Evolutionary conservation across 1,284 basidiomycete genomes (phyloP).

Genomic region (Cystobasidium pallidum): DNA sequence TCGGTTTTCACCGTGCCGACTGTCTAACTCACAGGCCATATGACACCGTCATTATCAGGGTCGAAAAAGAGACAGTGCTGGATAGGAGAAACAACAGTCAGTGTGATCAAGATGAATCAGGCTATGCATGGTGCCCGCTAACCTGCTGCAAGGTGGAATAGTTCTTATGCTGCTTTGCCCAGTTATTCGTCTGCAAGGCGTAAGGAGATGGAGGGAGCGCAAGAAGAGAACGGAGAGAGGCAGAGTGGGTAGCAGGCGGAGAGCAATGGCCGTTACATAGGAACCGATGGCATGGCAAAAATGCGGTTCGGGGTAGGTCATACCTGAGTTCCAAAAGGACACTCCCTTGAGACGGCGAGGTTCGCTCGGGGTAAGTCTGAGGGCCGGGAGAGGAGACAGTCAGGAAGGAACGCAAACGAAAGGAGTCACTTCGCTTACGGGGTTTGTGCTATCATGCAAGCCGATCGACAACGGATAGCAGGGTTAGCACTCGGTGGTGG

Average conservation of each 20-base stretch:
- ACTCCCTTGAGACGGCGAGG: conserved; percentile 41
- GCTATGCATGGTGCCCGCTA: not conserved
- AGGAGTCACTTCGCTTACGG: not conserved
- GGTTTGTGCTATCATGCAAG: conserved; percentile 43
- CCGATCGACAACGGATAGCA: too few species aligned
- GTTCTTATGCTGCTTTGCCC: conserved; percentile 48
- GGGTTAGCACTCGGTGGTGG: too few species aligned
- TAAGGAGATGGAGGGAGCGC: not conserved
- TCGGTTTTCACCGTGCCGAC: too few species aligned
- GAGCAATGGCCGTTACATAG: too few species aligned
- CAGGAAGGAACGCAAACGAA: not conserved
- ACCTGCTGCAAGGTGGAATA: conserved; percentile 49
- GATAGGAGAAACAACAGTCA: not conserved
- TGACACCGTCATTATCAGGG: conserved; percentile 54
- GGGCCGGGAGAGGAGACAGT: not conserved
- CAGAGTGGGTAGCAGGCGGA: too few species aligned
- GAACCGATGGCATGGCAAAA: too few species aligned
- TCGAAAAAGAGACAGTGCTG: conserved; percentile 53
- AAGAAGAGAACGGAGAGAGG: not conserved
- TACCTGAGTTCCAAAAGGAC: conserved; percentile 42
- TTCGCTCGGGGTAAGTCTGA: conserved; percentile 39
- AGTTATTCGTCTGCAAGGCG: conserved; percentile 40
- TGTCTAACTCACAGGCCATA: conserved; percentile 53
- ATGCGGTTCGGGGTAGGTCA: too few species aligned
- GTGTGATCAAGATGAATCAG: not conserved